Base-by-base conservation (phyloP, 169 alveolate species). In the Plasmodium sp. region DNA sequence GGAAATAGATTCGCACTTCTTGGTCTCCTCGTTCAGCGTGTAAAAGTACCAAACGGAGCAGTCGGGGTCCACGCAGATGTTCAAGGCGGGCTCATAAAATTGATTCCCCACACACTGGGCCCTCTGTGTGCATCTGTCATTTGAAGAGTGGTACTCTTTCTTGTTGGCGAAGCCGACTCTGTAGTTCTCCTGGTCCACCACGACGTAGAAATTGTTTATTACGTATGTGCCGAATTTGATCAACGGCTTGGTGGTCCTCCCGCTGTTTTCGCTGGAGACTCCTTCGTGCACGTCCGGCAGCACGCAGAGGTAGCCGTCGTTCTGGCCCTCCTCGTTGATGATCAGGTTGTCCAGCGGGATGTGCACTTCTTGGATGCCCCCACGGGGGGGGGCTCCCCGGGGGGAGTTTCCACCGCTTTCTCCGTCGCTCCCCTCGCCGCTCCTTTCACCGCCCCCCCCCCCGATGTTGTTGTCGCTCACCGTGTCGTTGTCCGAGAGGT, bases 11-110 rank as follows among this genome's bases (percentile, higher is more conserved):
- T 92, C 90, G 39, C 95, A 92, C 41, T 56, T 92, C 71, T 84
- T 84, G 6, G 95, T 95, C 27, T 84, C 95, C 36, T 82, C 84
- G 18, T 96, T 95, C 80, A 95, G 81, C 43, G 95, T 81, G 84
- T 96, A 95, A 88, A 96, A 95, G 58, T 86, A 83, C 98, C 98
- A 96, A 16, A 96, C 92, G 22, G 93, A 94, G 81, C 98, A 96
- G 41, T 83, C 86, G 14, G 98, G 98, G 58, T 96, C 90, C n/a
- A 95, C 80, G 75, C 98, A 96, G 16, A 92, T 67, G 92, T 96
- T 96, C 72, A 96, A 93, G 48, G 96, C 97, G 16, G 97, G 97
- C 39, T 92, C 91, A 79, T 95, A 95, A 12, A 80, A 16, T 67
- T 96, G 98, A 77, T 96, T 96, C 14, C 98, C 98, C 34, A 93